Conservation (phyloP, 352 stramenopile genomes). For the Saprolegnia diclina region DNA sequence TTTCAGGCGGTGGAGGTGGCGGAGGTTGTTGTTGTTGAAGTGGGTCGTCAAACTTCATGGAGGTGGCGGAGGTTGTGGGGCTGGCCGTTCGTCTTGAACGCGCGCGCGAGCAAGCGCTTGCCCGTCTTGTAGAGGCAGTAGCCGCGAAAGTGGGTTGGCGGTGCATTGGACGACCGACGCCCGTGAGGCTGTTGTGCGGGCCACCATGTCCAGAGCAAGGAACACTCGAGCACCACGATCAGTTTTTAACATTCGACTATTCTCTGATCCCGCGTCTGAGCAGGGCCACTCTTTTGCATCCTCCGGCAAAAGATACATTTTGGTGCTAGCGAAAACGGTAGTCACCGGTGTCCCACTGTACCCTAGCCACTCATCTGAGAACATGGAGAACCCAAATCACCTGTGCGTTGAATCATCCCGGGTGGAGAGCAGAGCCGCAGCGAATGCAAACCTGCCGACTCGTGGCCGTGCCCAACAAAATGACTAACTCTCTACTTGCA, state of each 20-base stretch:
- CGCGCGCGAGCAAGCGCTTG: constrained; percentile 78
- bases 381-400: background rate
- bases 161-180: background rate
- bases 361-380: background rate
- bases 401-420: background rate
- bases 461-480: background rate
- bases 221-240: background rate
- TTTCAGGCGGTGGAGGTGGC: no score
- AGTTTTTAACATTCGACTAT: background rate
- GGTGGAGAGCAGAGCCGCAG: background rate
- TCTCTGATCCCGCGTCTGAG: background rate
- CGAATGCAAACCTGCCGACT: background rate
- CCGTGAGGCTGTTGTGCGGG: background rate
- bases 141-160: constrained; percentile 42
- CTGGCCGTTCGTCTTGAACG: constrained; percentile 72
- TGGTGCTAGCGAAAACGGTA: background rate
- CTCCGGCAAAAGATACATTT: background rate
- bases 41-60: no score
- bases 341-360: background rate
- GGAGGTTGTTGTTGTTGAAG: no score
- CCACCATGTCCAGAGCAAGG: background rate
- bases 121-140: constrained; percentile 83
- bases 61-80: constrained; percentile 82
- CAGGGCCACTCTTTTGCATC: background rate
- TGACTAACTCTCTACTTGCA: background rate